Base-by-base conservation (phyloP, 2,329 filamentous ascomycete genomes). In the Spiromastix sp. region DNA sequence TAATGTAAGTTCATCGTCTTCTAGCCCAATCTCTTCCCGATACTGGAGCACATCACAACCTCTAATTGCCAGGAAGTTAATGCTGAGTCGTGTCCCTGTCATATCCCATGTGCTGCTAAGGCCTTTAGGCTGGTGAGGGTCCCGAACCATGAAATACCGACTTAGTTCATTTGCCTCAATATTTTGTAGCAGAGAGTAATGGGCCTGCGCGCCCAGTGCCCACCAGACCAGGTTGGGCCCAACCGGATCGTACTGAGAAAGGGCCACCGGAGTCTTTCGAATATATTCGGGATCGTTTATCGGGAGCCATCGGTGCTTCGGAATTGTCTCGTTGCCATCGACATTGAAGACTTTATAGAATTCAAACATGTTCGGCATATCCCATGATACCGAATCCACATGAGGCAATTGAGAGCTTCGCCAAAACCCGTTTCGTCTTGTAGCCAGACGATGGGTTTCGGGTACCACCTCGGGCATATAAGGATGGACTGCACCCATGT, bases 41-140 rank as follows among this genome's bases (percentile, higher is more conserved):
- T 68, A 61, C 21, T 54, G 51, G n/a, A 61, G 57, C 28, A 71
- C 65, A 44, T 74, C 70, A 19, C 56, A 56, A n/a, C 69, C 68
- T 56, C 67, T 63, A 32, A 76, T 62, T 28, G 66, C 68, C 27
- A 69, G 57, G 42, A 77, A 70, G 44, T 73, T 71, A 19, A 70
- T 65, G 31, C 68, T 72, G 46, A 72, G 63, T 16, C 68, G 60
- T 34, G 60, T 57, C 39, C 71, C 72, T n/a, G 26, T 22, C 32
- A 34, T 34, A 34, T 34, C 28, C 32, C 32, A 34, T 12, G 16
- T 18, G 22, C 24, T 22, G 32, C 6, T 27, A n/a, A n/a, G n/a
- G n/a, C n/a, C n/a, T n/a, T n/a, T n/a, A n/a, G n/a, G n/a, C n/a
- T n/a, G n/a, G n/a, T n/a, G n/a, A n/a, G n/a, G n/a, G n/a, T n/a